Percentiles rank a stretch among this genome's conserved stretches.
Evolutionary conservation across 2,329 filamentous ascomycete genomes (phyloP).

Genomic region (Coniochaeta sp.): DNA sequence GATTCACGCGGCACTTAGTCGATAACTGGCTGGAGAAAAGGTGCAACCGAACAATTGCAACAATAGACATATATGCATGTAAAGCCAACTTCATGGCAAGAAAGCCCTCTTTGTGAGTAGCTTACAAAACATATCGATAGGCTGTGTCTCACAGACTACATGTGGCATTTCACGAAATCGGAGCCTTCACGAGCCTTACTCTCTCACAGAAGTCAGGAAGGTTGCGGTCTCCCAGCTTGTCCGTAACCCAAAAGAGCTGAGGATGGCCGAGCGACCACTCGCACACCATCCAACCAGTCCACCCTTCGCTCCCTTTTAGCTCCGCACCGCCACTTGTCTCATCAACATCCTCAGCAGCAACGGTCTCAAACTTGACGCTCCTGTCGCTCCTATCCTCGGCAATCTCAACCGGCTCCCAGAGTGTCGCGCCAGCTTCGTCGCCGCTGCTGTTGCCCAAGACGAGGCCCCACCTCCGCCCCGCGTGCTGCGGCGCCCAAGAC

Average conservation of each 20-base stretch:
- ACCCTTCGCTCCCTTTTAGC: neutral
- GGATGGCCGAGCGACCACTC: slow-evolving; percentile 3
- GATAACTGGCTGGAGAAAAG: no score
- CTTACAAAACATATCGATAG: no score
- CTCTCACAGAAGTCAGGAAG: slow-evolving; percentile 2
- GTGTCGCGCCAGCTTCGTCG: no score
- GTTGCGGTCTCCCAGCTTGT: neutral
- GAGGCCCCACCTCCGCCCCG: neutral
- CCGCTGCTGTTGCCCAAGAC: neutral
- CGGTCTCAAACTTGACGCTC: neutral
- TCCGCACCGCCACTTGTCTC: neutral
- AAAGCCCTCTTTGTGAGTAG: no score
- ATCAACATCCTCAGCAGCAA: neutral
- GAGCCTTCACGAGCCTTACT: neutral
- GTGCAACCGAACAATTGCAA: no score
- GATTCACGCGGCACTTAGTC: no score
- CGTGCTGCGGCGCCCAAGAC: slow-evolving; percentile 1
- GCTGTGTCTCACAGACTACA: no score
- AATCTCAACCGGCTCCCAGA: slow-evolving; percentile 3
- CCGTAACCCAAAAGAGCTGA: slow-evolving; percentile 3
- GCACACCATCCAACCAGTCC: slow-evolving; percentile 3
- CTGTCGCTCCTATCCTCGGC: neutral
- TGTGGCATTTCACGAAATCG: no score
- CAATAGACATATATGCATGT: no score
- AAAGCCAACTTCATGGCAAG: no score